Evolutionary conservation across 352 stramenopile genomes (phyloP).

Genomic region (Achlya hypogyna): DNA sequence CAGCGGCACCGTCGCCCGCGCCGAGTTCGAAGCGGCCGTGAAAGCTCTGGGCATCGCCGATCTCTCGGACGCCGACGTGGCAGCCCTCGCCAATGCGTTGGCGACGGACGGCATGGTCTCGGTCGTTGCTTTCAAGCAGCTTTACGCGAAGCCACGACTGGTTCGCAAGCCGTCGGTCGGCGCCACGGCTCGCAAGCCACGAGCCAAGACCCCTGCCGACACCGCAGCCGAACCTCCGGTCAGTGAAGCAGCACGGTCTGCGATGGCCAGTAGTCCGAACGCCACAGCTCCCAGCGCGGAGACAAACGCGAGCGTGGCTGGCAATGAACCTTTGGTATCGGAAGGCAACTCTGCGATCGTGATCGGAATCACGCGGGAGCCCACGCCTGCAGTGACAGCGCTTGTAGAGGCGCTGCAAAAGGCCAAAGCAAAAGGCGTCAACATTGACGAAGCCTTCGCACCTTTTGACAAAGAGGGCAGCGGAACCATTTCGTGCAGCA

Average conservation of each 20-base stretch:
- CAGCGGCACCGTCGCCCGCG: conserved; percentile 40
- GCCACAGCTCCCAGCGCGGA: background rate
- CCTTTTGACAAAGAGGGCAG: conserved; percentile 25
- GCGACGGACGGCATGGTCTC: background rate
- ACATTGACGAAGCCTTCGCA: conserved; percentile 22
- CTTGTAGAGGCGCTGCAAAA: background rate
- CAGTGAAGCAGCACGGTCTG: too few relatives aligned
- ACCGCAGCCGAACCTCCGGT: background rate
- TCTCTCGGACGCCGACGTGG: too few relatives aligned
- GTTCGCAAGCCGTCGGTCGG: background rate
- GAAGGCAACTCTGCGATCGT: too few relatives aligned
- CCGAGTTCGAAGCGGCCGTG: too few relatives aligned
- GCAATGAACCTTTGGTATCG: too few relatives aligned
- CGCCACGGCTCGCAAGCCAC: background rate
- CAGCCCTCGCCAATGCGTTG: too few relatives aligned
- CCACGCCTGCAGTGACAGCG: background rate
- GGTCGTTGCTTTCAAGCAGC: background rate
- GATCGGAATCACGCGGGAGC: too few relatives aligned
- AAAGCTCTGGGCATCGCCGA: too few relatives aligned
- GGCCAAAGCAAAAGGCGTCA: conserved; percentile 19
- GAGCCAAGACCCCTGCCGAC: background rate
- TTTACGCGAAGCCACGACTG: background rate
- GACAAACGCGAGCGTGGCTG: too few relatives aligned
- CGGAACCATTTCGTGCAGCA: conserved; percentile 6
- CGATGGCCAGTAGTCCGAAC: background rate